Evolutionary conservation across 2,329 filamentous ascomycete genomes (phyloP).

Genomic region (Ceratocystis huliohia): DNA sequence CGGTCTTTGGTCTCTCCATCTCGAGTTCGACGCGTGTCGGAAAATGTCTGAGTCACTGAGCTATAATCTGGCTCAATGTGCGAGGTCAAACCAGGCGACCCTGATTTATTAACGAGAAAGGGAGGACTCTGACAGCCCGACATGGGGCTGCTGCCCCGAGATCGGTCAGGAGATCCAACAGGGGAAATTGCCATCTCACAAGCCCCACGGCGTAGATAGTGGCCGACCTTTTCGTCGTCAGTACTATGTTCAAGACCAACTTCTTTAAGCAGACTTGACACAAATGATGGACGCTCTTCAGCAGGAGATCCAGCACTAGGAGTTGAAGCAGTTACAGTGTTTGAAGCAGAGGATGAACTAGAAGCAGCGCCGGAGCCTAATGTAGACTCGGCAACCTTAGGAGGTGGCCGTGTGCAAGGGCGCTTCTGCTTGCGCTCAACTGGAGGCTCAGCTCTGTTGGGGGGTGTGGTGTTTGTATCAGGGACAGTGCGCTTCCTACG

Average conservation of each 20-base stretch:
- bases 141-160: constrained; percentile 53
- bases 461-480: background rate
- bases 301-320: constrained; percentile 21
- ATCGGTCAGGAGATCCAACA: constrained; percentile 50
- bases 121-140: constrained; percentile 58
- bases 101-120: constrained; percentile 42
- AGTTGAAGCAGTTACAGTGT: background rate
- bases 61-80: constrained; percentile 56
- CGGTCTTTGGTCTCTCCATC: background rate
- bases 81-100: constrained; percentile 57
- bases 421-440: constrained; percentile 71
- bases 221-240: constrained; percentile 42
- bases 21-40: background rate
- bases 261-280: constrained; percentile 77
- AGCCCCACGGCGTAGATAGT: constrained; percentile 28
- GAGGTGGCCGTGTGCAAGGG: constrained; percentile 59
- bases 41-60: background rate
- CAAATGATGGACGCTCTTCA: constrained; percentile 57
- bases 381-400: constrained; percentile 31
- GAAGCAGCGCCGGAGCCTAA: constrained; percentile 19
- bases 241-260: constrained; percentile 55
- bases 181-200: constrained; percentile 18
- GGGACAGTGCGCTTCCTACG: constrained; percentile 5
- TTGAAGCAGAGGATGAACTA: background rate
- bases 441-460: constrained; percentile 27